Percentiles rank a stretch among this genome's conserved stretches.
Conservation (phyloP, 2,329 filamentous ascomycete species). For the Stachybotrys echinatus region DNA sequence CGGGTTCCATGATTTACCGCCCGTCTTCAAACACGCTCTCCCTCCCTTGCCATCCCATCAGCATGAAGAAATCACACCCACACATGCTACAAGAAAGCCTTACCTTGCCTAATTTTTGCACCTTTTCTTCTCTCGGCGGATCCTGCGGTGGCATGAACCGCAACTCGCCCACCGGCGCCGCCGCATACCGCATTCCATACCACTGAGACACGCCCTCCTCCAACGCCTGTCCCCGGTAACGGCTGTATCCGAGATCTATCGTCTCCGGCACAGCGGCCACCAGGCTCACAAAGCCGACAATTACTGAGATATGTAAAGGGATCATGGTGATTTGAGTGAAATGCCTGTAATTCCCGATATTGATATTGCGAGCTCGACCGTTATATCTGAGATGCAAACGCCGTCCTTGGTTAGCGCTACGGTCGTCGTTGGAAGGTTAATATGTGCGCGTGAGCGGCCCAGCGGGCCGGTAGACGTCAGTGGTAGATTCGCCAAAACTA, state of each 20-base stretch:
- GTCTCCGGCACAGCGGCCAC: not conserved
- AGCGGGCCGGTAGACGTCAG: too few species aligned
- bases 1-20: conserved; percentile 14
- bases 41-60: conserved; percentile 13
- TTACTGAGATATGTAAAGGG: not conserved
- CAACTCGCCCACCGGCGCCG: conserved; percentile 58
- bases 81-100: not conserved
- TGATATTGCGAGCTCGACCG: too few species aligned
- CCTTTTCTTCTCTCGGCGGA: conserved; percentile 30
- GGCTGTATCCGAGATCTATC: conserved; percentile 63
- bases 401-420: too few species aligned
- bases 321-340: not conserved
- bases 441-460: too few species aligned
- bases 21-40: conserved; percentile 24
- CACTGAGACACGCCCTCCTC: conserved; percentile 60
- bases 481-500: too few species aligned
- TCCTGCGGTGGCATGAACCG: conserved; percentile 65
- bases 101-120: not conserved
- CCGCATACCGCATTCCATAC: conserved; percentile 71
- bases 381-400: too few species aligned
- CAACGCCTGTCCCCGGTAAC: conserved; percentile 53
- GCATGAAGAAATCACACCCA: not conserved
- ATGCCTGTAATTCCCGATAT: too few species aligned
- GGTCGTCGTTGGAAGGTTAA: too few species aligned
- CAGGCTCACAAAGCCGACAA: not conserved